Conservation (phyloP, 129 eudicot genomes). For the Artemisia argyi region DNA sequence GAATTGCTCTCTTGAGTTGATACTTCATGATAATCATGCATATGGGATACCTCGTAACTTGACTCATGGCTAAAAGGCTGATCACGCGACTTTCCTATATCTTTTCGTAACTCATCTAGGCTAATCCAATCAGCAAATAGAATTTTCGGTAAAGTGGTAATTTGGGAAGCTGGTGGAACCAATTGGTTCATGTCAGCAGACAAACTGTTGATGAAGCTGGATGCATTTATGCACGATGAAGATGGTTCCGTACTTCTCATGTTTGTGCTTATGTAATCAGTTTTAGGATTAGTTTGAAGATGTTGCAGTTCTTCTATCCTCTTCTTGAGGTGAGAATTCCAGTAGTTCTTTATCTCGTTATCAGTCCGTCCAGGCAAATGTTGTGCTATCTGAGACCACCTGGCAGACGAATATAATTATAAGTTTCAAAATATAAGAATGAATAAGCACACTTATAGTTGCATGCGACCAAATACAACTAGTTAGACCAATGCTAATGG, state of each 20-base stretch:
- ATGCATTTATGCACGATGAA: conserved; percentile 16
- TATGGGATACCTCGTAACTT: neutral
- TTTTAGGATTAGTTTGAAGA: neutral
- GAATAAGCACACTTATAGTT: too few species aligned
- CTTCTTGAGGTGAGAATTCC: conserved; percentile 68
- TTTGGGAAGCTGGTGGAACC: conserved; percentile 10
- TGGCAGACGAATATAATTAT: conserved; percentile 11
- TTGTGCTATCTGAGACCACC: conserved; percentile 75
- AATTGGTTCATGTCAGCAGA: neutral
- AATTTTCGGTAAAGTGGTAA: conserved; percentile 36
- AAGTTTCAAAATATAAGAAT: neutral
- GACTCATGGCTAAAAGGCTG: conserved; percentile 18
- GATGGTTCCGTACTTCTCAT: neutral
- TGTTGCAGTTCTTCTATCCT: conserved; percentile 9
- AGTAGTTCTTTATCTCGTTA: conserved; percentile 65
- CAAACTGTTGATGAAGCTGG: neutral
- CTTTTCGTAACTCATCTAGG: conserved; percentile 30
- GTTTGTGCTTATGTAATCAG: conserved; percentile 3
- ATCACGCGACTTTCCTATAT: neutral
- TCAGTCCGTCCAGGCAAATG: conserved; percentile 73
- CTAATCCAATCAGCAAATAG: conserved; percentile 58
- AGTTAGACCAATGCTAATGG: too few species aligned
- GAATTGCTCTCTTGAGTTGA: neutral
- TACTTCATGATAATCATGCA: neutral
- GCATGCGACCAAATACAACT: neutral